Conservation (phyloP, 129 eudicot species). For the Kitagawia praeruptora region DNA sequence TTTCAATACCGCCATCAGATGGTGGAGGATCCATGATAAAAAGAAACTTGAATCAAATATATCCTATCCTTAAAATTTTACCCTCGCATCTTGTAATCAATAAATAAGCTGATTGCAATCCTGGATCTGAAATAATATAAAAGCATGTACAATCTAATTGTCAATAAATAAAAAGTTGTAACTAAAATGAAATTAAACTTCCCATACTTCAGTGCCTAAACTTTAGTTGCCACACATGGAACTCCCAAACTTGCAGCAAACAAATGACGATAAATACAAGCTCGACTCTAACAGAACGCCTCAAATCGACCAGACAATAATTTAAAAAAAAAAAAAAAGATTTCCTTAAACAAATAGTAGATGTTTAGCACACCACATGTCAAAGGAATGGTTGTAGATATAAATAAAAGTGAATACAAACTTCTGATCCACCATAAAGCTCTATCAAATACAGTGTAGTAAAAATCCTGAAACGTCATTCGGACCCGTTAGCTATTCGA, state of each 20-base stretch:
- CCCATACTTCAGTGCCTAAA: not conserved
- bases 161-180: not conserved
- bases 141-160: not conserved
- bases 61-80: not conserved
- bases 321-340: too few relatives aligned
- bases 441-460: too few relatives aligned
- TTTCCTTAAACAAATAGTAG: not conserved
- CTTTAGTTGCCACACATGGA: not conserved
- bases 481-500: not conserved
- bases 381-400: too few relatives aligned
- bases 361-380: too few relatives aligned
- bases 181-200: not conserved
- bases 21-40: slow-evolving; percentile 54
- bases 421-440: too few relatives aligned
- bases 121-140: not conserved
- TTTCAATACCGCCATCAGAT: slow-evolving; percentile 42
- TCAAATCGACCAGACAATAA: not conserved
- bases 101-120: not conserved
- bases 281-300: not conserved
- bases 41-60: slow-evolving; percentile 12
- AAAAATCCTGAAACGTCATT: too few relatives aligned
- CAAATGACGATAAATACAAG: not conserved
- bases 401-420: too few relatives aligned
- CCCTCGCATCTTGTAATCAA: not conserved
- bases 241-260: not conserved